Evolutionary conservation across 306 rosid species (phyloP).

Genomic region (Pterocarpus macrocarpus): DNA sequence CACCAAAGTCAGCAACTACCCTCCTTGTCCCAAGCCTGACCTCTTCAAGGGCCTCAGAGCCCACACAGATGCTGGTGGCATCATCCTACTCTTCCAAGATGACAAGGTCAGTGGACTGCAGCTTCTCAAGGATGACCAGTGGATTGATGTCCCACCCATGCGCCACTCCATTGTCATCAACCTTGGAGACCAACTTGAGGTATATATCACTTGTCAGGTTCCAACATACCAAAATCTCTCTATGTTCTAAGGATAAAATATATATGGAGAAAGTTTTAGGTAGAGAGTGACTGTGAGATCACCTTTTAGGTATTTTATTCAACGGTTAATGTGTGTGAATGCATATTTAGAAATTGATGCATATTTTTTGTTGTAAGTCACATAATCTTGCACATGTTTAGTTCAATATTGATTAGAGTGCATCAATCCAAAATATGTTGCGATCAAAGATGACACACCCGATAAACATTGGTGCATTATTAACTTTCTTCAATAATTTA

Average conservation of each 20-base stretch:
- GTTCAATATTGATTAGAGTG: no score
- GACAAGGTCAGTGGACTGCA: conserved; percentile 96
- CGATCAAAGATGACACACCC: not conserved
- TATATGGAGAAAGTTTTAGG: no score
- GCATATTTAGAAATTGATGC: no score
- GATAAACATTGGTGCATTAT: not conserved
- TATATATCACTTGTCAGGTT: conserved; percentile 21
- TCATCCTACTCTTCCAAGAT: conserved; percentile 93
- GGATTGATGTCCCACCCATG: conserved; percentile 96
- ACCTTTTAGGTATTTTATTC: no score
- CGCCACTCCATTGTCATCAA: conserved; percentile 96
- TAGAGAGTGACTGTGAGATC: no score
- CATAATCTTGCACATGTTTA: no score
- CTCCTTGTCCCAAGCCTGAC: conserved; percentile 94
- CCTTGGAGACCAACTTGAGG: conserved; percentile 99
- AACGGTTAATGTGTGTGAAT: no score
- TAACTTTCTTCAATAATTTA: not conserved
- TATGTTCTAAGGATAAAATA: no score
- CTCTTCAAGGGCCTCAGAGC: conserved; percentile 94
- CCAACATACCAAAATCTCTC: no score
- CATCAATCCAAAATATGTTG: not conserved
- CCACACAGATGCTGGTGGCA: conserved; percentile 98
- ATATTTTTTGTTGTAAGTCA: no score
- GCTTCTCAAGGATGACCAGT: conserved; percentile 86
- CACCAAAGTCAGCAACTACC: conserved; percentile 93